Evolutionary conservation across 2,329 filamentous ascomycete genomes (phyloP).

Genomic region (Rutstroemia sp.): DNA sequence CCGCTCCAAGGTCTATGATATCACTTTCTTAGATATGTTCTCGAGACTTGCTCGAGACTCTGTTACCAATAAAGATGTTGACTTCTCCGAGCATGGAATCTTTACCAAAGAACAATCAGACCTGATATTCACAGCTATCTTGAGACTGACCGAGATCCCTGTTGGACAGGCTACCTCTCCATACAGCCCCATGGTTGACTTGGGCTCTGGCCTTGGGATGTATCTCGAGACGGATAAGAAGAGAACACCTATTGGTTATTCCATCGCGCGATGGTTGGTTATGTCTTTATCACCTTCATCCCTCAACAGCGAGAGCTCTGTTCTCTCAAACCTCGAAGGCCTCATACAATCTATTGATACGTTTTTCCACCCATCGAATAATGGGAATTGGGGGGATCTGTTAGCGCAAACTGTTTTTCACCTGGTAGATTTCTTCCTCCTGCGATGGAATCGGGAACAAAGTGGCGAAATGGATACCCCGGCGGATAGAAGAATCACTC

Average conservation of each 20-base stretch:
- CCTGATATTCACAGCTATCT: conserved; percentile 82
- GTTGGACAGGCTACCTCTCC: conserved; percentile 93
- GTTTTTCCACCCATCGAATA: conserved; percentile 97
- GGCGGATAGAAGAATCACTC: conserved; percentile 67
- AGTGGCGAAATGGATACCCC: conserved; percentile 88
- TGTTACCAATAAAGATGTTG: conserved; percentile 63
- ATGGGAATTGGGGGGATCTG: conserved; percentile 83
- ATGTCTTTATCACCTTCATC: conserved; percentile 87
- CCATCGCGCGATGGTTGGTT: conserved; percentile 86
- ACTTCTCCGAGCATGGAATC: conserved; percentile 80
- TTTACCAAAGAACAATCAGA: conserved; percentile 90
- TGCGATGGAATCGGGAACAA: conserved; percentile 93
- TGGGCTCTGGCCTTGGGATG: conserved; percentile 72
- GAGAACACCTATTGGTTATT: conserved; percentile 86
- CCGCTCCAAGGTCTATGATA: conserved; percentile 79
- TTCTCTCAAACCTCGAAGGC: conserved; percentile 79
- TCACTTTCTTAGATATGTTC: conserved; percentile 81
- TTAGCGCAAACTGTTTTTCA: conserved; percentile 88
- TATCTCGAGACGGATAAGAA: conserved; percentile 89
- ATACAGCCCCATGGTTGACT: conserved; percentile 74
- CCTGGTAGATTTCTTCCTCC: conserved; percentile 91
- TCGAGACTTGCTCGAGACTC: conserved; percentile 83
- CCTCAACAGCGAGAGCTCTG: conserved; percentile 67
- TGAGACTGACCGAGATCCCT: conserved; percentile 88
- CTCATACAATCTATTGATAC: conserved; percentile 93